These are phyloP conservation scores for Endocalyx cinctus DNA, from an alignment of 2,329 filamentous ascomycete species.

Conservation along the genomic window DNA sequence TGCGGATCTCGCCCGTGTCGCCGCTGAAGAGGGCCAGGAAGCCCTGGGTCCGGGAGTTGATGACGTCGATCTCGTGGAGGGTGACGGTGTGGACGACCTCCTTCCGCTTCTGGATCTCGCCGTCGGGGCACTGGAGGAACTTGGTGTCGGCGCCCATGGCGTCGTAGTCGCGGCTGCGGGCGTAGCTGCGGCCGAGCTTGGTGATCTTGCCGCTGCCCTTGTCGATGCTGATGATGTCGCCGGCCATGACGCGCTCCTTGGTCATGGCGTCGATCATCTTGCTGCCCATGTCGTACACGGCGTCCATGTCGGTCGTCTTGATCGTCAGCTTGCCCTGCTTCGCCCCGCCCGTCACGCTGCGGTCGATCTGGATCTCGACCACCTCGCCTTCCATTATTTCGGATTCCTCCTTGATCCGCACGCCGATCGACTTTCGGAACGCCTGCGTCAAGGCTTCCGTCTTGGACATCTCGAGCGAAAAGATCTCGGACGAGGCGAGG, in stretches of 20 bases:
- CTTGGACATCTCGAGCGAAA: slow-evolving; percentile 98
- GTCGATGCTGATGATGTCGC: slow-evolving; percentile 97
- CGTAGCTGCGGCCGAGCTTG: slow-evolving; percentile 91
- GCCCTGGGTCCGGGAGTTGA: slow-evolving; percentile 97
- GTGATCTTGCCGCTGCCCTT: slow-evolving; percentile 98
- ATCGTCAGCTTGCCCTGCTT: slow-evolving; percentile 99
- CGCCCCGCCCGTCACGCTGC: slow-evolving; percentile 90
- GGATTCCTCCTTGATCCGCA: slow-evolving; percentile 97
- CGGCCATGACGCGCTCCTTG: slow-evolving; percentile 97
- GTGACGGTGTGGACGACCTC: slow-evolving; percentile 97
- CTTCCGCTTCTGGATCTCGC: slow-evolving; percentile 93
- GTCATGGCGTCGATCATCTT: slow-evolving; percentile 99
- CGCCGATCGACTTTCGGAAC: slow-evolving; percentile 97
- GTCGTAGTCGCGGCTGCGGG: slow-evolving; percentile 94
- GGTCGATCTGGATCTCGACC: slow-evolving; percentile 96
- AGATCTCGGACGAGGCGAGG: slow-evolving; percentile 93
- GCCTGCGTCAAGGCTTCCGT: slow-evolving; percentile 96
- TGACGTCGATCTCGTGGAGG: slow-evolving; percentile 97
- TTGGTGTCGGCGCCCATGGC: slow-evolving; percentile 98
- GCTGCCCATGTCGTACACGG: slow-evolving; percentile 97
- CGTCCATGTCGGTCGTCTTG: slow-evolving; percentile 99
- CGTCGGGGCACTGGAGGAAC: slow-evolving; percentile 95
- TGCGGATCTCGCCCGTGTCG: slow-evolving; percentile 95
- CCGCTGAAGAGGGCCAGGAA: slow-evolving; percentile 96
- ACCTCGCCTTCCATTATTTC: slow-evolving; percentile 99